Evolutionary conservation across 768 basidiomycete species (phyloP), one percentile per base, ranked within the genome.

Genomic region (Amyloporia xantha): DNA sequence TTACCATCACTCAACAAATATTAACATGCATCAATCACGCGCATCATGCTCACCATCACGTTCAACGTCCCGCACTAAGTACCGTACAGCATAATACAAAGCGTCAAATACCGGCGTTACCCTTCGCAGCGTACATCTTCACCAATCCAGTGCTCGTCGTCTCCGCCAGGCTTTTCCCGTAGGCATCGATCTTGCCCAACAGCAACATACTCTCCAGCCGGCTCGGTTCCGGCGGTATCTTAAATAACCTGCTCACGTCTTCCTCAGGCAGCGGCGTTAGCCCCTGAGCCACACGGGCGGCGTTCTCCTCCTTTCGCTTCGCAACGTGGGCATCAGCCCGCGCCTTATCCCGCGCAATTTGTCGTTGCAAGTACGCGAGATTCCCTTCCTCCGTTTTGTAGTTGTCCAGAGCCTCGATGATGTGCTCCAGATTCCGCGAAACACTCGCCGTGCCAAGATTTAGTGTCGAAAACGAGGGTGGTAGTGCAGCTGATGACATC

Each of bases 311-410:
- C 62, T 85, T 89, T 48, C 91, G 81, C 67, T 92, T 93, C 59
- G 79, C 76, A 47, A 93, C 68, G 61, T 85, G 84, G 46, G 75
- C 73, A 48, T 96, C 93, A 43, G 90, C 89, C 52, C 79, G 81
- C 38, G 75, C 68, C 61, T 81, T 84, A 66, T 96, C 93, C 25
- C 93, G 78, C 25, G 84, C 84, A 61, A 94, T 94, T 64, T 94
- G 92, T 47, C 93, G 82, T 39, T 75, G 75, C 56, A 91, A 71
- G 72, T 91, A 96, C 46, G 86, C 91, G 55, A 93, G 77, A 67
- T 95, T 95, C 44, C 90, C 88, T 60, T 94, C 89, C 66, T 96
- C 93, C 47, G 87, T 90, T 59, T 84, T 81, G 69, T 92, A 91
- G 58, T 71, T 78, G 68, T 92, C 90, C 51, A 95, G 72, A 0